Percentiles rank a stretch among this genome's conserved stretches.
Conservation (phyloP, 495 filamentous ascomycete species). For the Hypoxylon fragiforme region DNA sequence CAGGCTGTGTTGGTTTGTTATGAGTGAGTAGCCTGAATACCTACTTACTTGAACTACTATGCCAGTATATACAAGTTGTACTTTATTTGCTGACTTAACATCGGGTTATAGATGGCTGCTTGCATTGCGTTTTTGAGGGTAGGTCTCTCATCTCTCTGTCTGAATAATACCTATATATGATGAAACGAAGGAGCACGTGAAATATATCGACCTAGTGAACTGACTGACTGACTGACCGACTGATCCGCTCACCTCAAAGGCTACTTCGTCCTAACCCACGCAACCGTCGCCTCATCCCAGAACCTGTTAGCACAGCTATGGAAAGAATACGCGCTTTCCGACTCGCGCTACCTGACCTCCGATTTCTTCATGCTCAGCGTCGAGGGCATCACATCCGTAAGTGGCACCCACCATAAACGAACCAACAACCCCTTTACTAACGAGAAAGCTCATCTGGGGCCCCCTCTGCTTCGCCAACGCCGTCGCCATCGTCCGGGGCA, state of each 20-base stretch:
- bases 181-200: neutral
- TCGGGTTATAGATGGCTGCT: slow-evolving; percentile 49
- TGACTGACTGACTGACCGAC: too few relatives aligned
- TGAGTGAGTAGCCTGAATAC: slow-evolving; percentile 57
- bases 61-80: too few relatives aligned
- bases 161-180: too few relatives aligned
- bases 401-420: slow-evolving; percentile 35
- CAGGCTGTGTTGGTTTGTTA: slow-evolving; percentile 62
- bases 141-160: slow-evolving; percentile 8
- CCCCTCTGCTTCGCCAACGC: slow-evolving; percentile 75
- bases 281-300: slow-evolving; percentile 44
- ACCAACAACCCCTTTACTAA: too few relatives aligned
- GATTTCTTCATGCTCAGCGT: slow-evolving; percentile 83
- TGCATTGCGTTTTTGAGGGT: slow-evolving; percentile 83
- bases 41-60: too few relatives aligned
- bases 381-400: slow-evolving; percentile 78
- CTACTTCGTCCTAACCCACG: slow-evolving; percentile 74
- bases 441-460: slow-evolving; percentile 71
- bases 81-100: slow-evolving; percentile 11
- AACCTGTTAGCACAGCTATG: slow-evolving; percentile 74
- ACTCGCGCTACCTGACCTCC: slow-evolving; percentile 78
- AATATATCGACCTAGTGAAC: neutral
- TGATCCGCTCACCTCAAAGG: slow-evolving; percentile 44
- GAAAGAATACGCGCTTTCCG: slow-evolving; percentile 86
- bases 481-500: slow-evolving; percentile 56